A percentile compares a stretch with the other conserved stretches of the same genome.
Evolutionary conservation across 805 yeast species (phyloP).

Genomic region (Saturnispora besseyi): DNA sequence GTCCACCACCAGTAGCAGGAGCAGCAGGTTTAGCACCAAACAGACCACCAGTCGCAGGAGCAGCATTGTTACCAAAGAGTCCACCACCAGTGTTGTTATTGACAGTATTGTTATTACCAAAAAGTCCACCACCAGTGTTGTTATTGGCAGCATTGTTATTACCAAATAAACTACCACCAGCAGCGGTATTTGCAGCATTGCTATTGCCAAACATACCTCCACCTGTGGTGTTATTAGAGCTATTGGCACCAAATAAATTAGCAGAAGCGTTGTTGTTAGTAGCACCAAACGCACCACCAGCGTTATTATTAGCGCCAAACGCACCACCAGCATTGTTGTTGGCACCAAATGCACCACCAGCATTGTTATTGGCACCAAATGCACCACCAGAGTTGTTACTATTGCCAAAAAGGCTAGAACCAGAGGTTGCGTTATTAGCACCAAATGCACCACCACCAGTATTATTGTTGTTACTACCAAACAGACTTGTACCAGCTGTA

Average conservation of each 20-base stretch:
- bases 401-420: constrained; percentile 28
- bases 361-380: constrained; percentile 25
- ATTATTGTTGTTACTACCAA: constrained; percentile 10
- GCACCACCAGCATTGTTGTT: constrained; percentile 11
- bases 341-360: constrained; percentile 23
- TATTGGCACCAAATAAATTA: constrained; percentile 24
- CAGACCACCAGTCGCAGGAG: constrained; percentile 16
- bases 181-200: not conserved
- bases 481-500: constrained; percentile 35
- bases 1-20: constrained; percentile 9
- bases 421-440: constrained; percentile 16
- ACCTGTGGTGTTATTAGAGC: not conserved
- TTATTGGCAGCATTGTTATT: constrained; percentile 1
- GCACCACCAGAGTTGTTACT: constrained; percentile 21
- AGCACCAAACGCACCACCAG: constrained; percentile 7
- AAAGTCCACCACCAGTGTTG: constrained; percentile 12
- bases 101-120: constrained; percentile 15
- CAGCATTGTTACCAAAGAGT: constrained; percentile 19
- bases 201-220: too few species aligned
- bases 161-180: constrained; percentile 23
- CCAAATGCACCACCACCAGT: constrained; percentile 16
- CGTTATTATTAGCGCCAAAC: constrained; percentile 11
- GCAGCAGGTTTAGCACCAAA: constrained; percentile 16
- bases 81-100: constrained; percentile 13
- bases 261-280: constrained; percentile 19